These are phyloP conservation scores for Stephanocyclus meneghinianus DNA, from an alignment of 352 stramenopile species.

Conservation along the genomic window DNA sequence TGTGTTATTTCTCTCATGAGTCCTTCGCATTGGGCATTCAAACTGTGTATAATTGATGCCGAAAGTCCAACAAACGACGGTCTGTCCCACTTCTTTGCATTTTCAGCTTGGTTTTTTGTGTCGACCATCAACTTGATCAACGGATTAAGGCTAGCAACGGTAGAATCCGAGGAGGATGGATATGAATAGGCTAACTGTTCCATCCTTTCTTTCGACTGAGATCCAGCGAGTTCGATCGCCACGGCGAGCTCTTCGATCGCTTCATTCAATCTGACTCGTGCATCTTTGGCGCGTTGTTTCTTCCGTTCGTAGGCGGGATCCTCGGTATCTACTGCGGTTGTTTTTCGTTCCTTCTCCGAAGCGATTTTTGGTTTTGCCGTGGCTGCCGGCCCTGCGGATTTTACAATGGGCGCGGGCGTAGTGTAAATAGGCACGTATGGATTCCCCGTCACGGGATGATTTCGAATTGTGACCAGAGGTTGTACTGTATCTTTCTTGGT, in stretches of 20 bases:
- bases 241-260: conserved; percentile 73
- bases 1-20: conserved; percentile 64
- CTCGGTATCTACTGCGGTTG: not conserved
- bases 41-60: conserved; percentile 64
- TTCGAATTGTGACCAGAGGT: not conserved
- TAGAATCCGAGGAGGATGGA: not conserved
- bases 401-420: not conserved
- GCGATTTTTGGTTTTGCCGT: not conserved
- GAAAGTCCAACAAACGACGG: conserved; percentile 76
- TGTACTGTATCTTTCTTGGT: not conserved
- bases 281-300: conserved; percentile 81
- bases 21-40: conserved; percentile 79
- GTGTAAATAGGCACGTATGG: conserved; percentile 4
- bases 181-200: conserved; percentile 22
- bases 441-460: not conserved
- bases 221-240: conserved; percentile 69
- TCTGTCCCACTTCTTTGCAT: conserved; percentile 80
- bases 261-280: conserved; percentile 76
- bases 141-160: not conserved
- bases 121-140: conserved; percentile 41
- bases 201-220: conserved; percentile 68
- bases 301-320: conserved; percentile 75
- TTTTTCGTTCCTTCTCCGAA: not conserved
- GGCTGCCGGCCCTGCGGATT: not conserved
- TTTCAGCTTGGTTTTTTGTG: conserved; percentile 37